Base-by-base conservation (phyloP, 108 stramenopile genomes). In the Cyclostephanos tholiformis region DNA sequence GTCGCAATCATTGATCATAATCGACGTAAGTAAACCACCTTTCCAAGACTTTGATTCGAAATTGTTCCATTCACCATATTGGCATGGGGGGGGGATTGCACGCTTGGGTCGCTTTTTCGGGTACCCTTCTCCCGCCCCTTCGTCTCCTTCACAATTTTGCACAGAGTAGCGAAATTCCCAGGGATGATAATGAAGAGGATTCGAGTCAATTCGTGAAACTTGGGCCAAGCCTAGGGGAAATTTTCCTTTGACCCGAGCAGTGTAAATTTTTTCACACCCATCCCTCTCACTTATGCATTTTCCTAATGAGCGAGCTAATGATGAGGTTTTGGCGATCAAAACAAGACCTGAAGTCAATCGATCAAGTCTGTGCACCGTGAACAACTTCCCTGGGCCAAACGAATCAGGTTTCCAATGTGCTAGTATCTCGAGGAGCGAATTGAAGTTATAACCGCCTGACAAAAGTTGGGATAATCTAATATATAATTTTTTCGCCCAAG, bases 361-460 rank as follows among this genome's bases (percentile, higher is more conserved):
- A 82, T 94, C 93, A 48, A 94, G 60, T 23, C 93, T 85, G 79
- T 94, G 87, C 25, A 94, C 79, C 27, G 86, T 88, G 67, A 82
- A 89, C 23, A 90, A 67, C 48, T 89, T 89, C 4, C 79, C 86
- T 20, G 82, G 44, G 46, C 63, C 50, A 64, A 63, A 58, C 30
- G 26, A 69, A 30, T 61, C 61, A 53, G 71, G 78, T 61, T 72
- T 86, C 85, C 77, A 94, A 59, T 79, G 61, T 27, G 61, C 25
- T 61, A 79, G 49, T 41, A 94, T 77, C 66, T 81, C 87, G 56
- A 90, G 58, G 19, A 97, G 84, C 4, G 92, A 87, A 70, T 97
- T 95, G 52, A 82, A 66, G 57, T 94, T 86, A 72, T 97, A 97
- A 8, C 89, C 90, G 20, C 98, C 56, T 57, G 23, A 0, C 6